A percentile compares a stretch with the other conserved stretches of the same genome.
phyloP scores from a whole-genome alignment of 2,329 filamentous ascomycete genomes.

The Plenodomus lindquistii region DNA sequence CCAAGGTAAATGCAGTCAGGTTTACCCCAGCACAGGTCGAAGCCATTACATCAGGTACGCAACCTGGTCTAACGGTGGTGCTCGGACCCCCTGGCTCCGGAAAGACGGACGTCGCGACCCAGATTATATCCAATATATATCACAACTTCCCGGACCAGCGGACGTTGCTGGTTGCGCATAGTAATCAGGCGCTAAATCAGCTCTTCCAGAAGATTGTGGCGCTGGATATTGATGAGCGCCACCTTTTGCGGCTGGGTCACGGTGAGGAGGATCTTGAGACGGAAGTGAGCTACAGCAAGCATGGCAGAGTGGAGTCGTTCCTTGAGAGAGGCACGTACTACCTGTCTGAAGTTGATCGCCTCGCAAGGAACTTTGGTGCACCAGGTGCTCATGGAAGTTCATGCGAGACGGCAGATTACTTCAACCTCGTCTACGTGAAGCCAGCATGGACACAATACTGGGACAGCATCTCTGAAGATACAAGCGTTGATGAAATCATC shows the following conservation, averaged over 20 bases:
- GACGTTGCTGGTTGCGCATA: conserved; percentile 91
- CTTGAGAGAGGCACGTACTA: conserved; percentile 81
- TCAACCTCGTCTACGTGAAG: conserved; percentile 87
- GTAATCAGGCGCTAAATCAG: conserved; percentile 96
- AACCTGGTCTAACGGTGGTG: conserved; percentile 90
- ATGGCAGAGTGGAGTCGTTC: conserved; percentile 93
- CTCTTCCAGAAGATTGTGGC: conserved; percentile 98
- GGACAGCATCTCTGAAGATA: conserved; percentile 62
- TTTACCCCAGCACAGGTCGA: conserved; percentile 92
- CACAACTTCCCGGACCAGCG: conserved; percentile 95
- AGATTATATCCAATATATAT: conserved; percentile 98
- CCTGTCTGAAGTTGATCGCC: conserved; percentile 79
- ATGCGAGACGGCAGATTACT: conserved; percentile 96
- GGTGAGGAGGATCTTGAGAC: conserved; percentile 93
- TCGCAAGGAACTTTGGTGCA: conserved; percentile 82
- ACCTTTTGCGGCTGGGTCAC: conserved; percentile 88
- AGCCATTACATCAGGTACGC: conserved; percentile 89
- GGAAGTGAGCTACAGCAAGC: conserved; percentile 87
- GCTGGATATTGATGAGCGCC: conserved; percentile 91
- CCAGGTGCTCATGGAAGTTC: conserved; percentile 95
- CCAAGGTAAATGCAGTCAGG: conserved; percentile 78
- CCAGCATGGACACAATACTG: conserved; percentile 88
- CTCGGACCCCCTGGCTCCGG: conserved; percentile 95
- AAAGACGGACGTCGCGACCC: conserved; percentile 98
- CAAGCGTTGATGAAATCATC: conserved; percentile 65